Percentiles rank a stretch among this genome's conserved stretches.
phyloP scores from a whole-genome alignment of 2,329 filamentous ascomycete species.

The Kalmusia sp. region DNA sequence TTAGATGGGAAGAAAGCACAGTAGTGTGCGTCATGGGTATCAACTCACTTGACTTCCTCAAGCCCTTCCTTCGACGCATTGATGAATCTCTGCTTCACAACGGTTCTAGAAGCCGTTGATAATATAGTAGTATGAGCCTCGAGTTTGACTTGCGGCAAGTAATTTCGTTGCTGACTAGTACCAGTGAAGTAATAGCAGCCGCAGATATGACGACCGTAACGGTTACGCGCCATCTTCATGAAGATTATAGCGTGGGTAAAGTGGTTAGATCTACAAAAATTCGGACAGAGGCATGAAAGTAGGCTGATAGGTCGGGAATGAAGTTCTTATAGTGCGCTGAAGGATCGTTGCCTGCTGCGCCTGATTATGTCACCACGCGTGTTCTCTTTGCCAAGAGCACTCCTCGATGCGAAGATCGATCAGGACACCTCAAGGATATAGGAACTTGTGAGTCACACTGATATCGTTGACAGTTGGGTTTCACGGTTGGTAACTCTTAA shows the following conservation, averaged over 20 bases:
- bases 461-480: no score
- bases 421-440: no score
- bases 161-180: slow-evolving; percentile 12
- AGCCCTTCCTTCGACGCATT: slow-evolving; percentile 59
- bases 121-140: slow-evolving; percentile 65
- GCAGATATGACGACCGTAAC: slow-evolving; percentile 16
- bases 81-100: slow-evolving; percentile 64
- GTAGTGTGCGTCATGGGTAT: no score
- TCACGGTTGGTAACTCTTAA: no score
- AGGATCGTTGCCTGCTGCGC: slow-evolving; percentile 6
- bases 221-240: no score
- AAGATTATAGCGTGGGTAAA: no score
- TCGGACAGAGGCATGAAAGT: neutral
- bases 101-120: slow-evolving; percentile 57
- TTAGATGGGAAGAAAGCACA: no score
- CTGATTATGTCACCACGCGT: neutral
- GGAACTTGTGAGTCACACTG: no score
- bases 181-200: slow-evolving; percentile 25
- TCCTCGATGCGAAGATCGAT: no score
- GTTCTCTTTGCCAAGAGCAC: no score
- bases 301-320: neutral
- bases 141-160: slow-evolving; percentile 65
- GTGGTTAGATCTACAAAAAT: no score
- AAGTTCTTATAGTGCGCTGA: neutral
- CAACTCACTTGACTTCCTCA: slow-evolving; percentile 54